Conservation (phyloP, 106 monocot species). For the Acanthochlamys bracteata region DNA sequence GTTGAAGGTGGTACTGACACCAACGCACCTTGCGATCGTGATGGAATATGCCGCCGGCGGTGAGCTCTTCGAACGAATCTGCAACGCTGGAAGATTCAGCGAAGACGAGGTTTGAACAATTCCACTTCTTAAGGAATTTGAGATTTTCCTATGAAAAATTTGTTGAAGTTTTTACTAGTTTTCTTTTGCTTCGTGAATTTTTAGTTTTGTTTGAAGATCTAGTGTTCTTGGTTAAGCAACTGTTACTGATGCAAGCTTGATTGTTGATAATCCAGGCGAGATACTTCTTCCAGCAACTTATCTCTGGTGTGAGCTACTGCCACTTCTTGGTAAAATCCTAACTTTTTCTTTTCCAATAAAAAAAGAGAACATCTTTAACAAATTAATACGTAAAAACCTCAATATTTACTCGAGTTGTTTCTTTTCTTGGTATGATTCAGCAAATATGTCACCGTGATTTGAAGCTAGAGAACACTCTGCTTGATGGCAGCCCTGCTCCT, state of each 20-base stretch:
- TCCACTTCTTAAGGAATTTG: background rate
- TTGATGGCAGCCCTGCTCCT: constrained; percentile 80
- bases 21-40: constrained; percentile 77
- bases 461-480: constrained; percentile 89
- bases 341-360: background rate
- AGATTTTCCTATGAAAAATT: background rate
- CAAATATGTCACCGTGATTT: constrained; percentile 79
- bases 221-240: too few species aligned
- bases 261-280: constrained; percentile 52
- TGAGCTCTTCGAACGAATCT: constrained; percentile 92
- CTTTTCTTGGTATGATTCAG: constrained; percentile 19
- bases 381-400: background rate
- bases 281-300: constrained; percentile 98
- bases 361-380: background rate
- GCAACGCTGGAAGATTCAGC: constrained; percentile 72
- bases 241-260: background rate
- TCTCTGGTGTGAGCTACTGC: constrained; percentile 89
- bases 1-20: constrained; percentile 73
- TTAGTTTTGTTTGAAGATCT: background rate
- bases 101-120: constrained; percentile 60
- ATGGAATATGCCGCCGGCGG: constrained; percentile 96
- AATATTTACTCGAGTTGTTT: background rate
- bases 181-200: background rate
- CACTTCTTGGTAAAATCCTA: constrained; percentile 56
- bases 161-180: background rate